Evolutionary conservation across 331 rosid species (phyloP), one percentile per base, ranked within the genome.

Genomic region (Stylosanthes scabra): DNA sequence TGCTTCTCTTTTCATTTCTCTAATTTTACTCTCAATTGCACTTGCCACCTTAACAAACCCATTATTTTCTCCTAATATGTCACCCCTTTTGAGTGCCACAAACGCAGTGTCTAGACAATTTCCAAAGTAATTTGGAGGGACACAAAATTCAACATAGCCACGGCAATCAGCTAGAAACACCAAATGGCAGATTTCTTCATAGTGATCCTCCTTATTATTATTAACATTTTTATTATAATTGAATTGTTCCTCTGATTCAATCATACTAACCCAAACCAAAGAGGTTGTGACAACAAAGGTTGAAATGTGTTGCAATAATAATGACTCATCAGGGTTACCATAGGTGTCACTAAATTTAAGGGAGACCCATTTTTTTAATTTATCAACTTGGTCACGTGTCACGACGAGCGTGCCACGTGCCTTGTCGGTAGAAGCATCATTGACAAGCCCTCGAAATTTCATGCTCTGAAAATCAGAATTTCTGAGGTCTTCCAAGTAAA

Each of bases 251-350:
- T 49, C 72, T 74, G 10, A 16, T 63, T 11, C 61, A 52, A 77
- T 14, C 69, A 74, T 41, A 41, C 86, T 82, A 14, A 81, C 75
- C 97, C 95, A 88, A 10, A 79, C 16, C 20, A 87, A 31, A 6
- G 89, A 83, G 13, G 82, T 76, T 37, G 83, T 59, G 1, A 80
- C 86, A 8, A 84, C 86, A 74, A 85, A 91, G 27, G 80, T 76
- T 56, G 91, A 82, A 7, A 72, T 7, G 34, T 82, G 78, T 27
- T 82, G 78, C 4, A 3, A 1, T 20, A 20, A 20, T 20, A 20
- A 12, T 50, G 56, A 50, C 56, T 11, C 51, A 3, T 0, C 10
- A 5, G 10, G 5, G 1, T 9, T 1, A 13, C 56, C 56, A n/a
- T 12, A 0, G 20, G 6, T 50, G 5, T 50, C 14, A 16, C 56